Conservation (phyloP, 441 rosid species). For the Bruguiera hainesii region DNA sequence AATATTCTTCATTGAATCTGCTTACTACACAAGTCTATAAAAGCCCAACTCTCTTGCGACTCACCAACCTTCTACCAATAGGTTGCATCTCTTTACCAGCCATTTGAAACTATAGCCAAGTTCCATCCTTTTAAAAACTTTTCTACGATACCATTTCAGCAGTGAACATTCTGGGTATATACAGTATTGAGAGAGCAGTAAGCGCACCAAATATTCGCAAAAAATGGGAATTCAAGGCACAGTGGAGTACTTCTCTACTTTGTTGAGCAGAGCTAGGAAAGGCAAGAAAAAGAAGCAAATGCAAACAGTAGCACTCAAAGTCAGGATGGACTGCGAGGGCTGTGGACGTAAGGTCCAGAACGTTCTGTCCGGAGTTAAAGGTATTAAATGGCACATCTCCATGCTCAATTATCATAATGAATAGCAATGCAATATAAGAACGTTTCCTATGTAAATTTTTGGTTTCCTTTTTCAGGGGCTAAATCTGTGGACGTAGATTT, state of each 20-base stretch:
- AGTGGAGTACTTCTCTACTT: conserved; percentile 56
- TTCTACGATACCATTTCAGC: neutral
- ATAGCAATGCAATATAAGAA: neutral
- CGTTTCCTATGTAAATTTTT: neutral
- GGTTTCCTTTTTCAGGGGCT: conserved; percentile 38
- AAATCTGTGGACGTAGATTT: conserved; percentile 70
- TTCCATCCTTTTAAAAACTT: neutral
- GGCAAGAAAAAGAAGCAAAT: conserved; percentile 59
- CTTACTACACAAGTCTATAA: conserved; percentile 16
- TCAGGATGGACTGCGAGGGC: conserved; percentile 87
- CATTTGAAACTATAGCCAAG: neutral
- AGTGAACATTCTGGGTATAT: too few relatives aligned
- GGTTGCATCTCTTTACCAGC: neutral
- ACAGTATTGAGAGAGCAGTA: neutral
- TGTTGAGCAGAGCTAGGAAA: conserved; percentile 40
- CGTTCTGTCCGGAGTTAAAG: conserved; percentile 69
- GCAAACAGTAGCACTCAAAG: conserved; percentile 65
- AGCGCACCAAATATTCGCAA: neutral
- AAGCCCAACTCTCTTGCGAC: neutral
- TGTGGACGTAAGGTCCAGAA: conserved; percentile 78
- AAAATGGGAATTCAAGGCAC: conserved; percentile 77
- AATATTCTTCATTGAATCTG: neutral
- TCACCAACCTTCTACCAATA: neutral
- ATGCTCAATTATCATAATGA: neutral
- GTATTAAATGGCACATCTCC: conserved; percentile 23